Evolutionary conservation across 108 stramenopile species (phyloP).

Genomic region (Licmophora abbreviata): DNA sequence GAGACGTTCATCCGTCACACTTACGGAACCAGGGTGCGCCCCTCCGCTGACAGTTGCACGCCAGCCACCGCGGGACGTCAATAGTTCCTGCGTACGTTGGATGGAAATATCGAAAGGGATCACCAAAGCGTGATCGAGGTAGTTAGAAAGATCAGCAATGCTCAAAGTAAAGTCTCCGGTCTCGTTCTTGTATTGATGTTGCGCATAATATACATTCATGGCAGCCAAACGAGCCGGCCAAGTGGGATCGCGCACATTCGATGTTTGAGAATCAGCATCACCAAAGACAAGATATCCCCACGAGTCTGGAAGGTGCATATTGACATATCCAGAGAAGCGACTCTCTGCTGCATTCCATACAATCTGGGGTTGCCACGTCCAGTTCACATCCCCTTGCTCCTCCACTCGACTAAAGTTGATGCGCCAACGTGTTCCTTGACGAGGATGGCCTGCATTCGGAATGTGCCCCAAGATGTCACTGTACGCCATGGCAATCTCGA

Average conservation of each 20-base stretch:
- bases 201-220: conserved; percentile 82
- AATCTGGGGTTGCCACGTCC: conserved; percentile 67
- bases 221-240: conserved; percentile 72
- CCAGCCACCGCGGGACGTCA: background rate
- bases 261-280: conserved; percentile 5
- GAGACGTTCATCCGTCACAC: conserved; percentile 16
- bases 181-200: conserved; percentile 18
- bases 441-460: conserved; percentile 5
- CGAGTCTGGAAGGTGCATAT: conserved; percentile 58
- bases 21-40: conserved; percentile 1
- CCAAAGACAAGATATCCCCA: conserved; percentile 59
- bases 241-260: conserved; percentile 15
- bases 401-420: conserved; percentile 59
- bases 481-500: conserved; percentile 65
- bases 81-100: background rate
- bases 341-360: conserved; percentile 40
- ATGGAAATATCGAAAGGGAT: background rate
- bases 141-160: background rate
- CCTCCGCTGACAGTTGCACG: background rate
- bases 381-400: conserved; percentile 43
- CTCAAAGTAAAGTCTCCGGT: background rate
- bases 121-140: background rate
- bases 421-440: conserved; percentile 27
- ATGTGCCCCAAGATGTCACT: conserved; percentile 21
- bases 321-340: conserved; percentile 25